Evolutionary conservation across 2,329 filamentous ascomycete genomes (phyloP), one percentile per base, ranked within the genome.

Genomic region (Fusarium sp.): DNA sequence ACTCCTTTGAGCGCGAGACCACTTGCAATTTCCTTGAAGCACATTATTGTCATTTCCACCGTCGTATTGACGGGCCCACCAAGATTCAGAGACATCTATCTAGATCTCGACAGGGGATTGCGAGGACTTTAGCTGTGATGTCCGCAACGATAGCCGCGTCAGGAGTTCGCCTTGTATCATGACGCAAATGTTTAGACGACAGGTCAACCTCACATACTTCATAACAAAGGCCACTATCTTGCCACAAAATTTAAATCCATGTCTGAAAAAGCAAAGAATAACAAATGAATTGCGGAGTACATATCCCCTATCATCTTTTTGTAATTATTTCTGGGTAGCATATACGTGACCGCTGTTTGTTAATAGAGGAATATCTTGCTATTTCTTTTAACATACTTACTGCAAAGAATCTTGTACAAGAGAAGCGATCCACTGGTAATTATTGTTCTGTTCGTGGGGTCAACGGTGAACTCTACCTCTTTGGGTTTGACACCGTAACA

Each of bases 261-360:
- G 18, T n/a, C 27, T 31, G 6, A 15, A 31, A 7, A 14, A 2
- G 15, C n/a, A 12, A 31, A 31, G 3, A 23, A 23, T 2, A 14
- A 19, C 46, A 31, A 16, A n/a, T 18, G 21, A 19, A 19, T 19
- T 49, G n/a, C n/a, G n/a, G n/a, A n/a, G n/a, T n/a, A 7, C 27
- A 31, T 8, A 7, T 49, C 0, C 10, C 18, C 18, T 7, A 14
- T 19, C 23, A 14, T 16, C 21, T 3, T 8, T 29, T n/a, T 48
- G 19, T 1, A 12, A 31, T 9, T 3, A 9, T 18, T 12, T 12
- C 1, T 11, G 21, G 21, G 18, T 9, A 7, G 10, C 27, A 33
- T 19, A 5, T 21, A 14, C 16, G 5, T 10, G 12, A 14, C 5
- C 11, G 15, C 2, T 14, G 7, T 3, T 0, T 18, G 8, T 9